Evolutionary conservation across 108 stramenopile genomes (phyloP), one percentile per base, ranked within the genome.

Genomic region (Nitzschia sp.): DNA sequence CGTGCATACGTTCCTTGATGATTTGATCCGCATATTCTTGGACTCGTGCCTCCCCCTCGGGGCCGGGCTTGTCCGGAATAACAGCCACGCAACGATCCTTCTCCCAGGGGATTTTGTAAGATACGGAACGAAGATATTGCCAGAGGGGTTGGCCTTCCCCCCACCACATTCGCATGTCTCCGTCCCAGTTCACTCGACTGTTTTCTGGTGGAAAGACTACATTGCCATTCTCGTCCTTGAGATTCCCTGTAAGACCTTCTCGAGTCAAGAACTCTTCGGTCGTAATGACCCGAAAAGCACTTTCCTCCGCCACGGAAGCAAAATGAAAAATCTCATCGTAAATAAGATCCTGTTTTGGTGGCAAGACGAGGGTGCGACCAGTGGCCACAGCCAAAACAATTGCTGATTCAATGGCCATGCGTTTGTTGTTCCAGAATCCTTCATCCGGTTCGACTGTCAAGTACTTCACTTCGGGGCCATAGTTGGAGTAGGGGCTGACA

Each of bases 341-440:
- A 63, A 33, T 71, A 32, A 74, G 66, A 35, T 65, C 51, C 28
- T 66, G 46, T 35, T 46, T 66, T 1, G 81, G 81, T 21, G 80
- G 80, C 66, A 79, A 65, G 26, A 98, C 96, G 15, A 98, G 73
- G 1, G 84, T 95, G 1, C 97, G 80, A 3, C 94, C 94, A 74
- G 90, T 98, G 17, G 95, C 93, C 65, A 83, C 73, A 8, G 98
- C 95, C 70, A 98, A 82, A 15, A 49, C 68, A 9, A 80, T 21
- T 2, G 65, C 69, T 24, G 73, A 70, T 54, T 80, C 78, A 63
- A 70, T 72, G 33, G 63, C 48, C 80, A 73, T 95, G 95, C 96
- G 91, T 65, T 95, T 93, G 75, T 98, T 98, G 78, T 97, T 98
- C 79, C 91, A 98, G 3, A 95, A 95, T 18, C 84, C 84, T 23